Evolutionary conservation across 2,329 filamentous ascomycete species (phyloP).

Genomic region (Aureobasidium uvarum): DNA sequence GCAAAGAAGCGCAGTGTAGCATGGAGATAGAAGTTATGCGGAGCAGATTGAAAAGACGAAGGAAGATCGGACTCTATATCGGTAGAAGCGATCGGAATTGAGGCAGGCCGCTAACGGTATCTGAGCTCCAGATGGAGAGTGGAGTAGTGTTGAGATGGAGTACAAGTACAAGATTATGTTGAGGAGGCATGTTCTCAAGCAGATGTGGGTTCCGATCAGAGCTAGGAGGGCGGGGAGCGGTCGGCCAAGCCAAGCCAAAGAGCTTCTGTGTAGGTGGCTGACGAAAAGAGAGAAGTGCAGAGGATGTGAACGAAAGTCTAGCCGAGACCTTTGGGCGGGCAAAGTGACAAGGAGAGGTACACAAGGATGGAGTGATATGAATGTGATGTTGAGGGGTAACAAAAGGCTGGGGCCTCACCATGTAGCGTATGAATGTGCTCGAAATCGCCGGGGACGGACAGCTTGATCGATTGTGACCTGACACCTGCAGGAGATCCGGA

Average conservation of each 20-base stretch:
- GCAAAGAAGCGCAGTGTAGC: neutral
- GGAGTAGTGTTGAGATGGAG: slow-evolving; percentile 10
- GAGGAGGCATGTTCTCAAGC: slow-evolving; percentile 6
- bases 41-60: neutral
- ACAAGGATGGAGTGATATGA: slow-evolving; percentile 17
- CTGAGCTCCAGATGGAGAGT: neutral
- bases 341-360: slow-evolving; percentile 11
- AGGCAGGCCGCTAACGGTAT: neutral
- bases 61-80: slow-evolving; percentile 1
- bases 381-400: slow-evolving; percentile 23
- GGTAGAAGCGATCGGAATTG: neutral
- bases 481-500: slow-evolving; percentile 27
- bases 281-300: slow-evolving; percentile 18
- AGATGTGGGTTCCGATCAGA: neutral
- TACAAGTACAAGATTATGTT: slow-evolving; percentile 24
- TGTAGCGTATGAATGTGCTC: slow-evolving; percentile 22
- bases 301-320: slow-evolving; percentile 13
- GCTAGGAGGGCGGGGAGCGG: slow-evolving; percentile 23
- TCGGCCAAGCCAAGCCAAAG: slow-evolving; percentile 21
- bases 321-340: slow-evolving; percentile 1
- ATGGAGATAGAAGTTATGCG: neutral
- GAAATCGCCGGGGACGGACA: slow-evolving; percentile 17
- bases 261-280: slow-evolving; percentile 8
- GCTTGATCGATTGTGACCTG: slow-evolving; percentile 21
- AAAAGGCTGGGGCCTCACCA: slow-evolving; percentile 25